phyloP scores from a whole-genome alignment of 345 rosid species.

The Gossypium arboreum region DNA sequence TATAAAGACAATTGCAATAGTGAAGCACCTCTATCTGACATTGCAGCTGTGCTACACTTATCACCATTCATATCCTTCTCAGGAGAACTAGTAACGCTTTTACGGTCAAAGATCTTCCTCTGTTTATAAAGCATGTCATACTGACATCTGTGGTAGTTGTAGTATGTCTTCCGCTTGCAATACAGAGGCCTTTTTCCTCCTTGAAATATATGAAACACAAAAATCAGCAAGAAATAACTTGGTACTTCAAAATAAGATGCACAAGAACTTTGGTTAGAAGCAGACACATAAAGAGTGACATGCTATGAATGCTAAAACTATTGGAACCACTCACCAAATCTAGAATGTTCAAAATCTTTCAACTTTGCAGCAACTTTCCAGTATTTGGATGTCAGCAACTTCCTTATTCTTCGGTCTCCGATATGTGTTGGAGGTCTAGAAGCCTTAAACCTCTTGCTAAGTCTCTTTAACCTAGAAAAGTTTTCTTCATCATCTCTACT shows the following conservation, averaged over 20 bases:
- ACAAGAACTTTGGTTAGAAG: background rate
- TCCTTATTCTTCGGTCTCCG: slow-evolving; percentile 57
- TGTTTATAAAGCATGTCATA: slow-evolving; percentile 47
- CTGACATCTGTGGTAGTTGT: slow-evolving; percentile 41
- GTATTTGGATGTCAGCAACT: slow-evolving; percentile 51
- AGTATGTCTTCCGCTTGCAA: slow-evolving; percentile 52
- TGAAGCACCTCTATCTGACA: slow-evolving; percentile 39
- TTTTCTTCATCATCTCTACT: slow-evolving; percentile 73
- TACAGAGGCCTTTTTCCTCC: slow-evolving; percentile 48
- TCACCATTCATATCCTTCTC: slow-evolving; percentile 35
- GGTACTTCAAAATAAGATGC: background rate
- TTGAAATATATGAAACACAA: slow-evolving; percentile 23
- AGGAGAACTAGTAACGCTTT: slow-evolving; percentile 71
- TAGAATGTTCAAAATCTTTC: slow-evolving; percentile 49
- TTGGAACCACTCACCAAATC: slow-evolving; percentile 48
- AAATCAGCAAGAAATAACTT: slow-evolving; percentile 13
- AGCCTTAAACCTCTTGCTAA: slow-evolving; percentile 44
- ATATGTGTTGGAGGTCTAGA: slow-evolving; percentile 53
- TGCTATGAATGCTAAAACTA: background rate
- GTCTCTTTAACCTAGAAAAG: slow-evolving; percentile 48
- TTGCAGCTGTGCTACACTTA: slow-evolving; percentile 26
- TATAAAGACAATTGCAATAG: slow-evolving; percentile 9
- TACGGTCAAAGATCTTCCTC: slow-evolving; percentile 54
- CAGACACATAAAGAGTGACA: background rate
- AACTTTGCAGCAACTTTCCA: slow-evolving; percentile 61